These are phyloP conservation scores for Typha latifolia DNA, from an alignment of 176 grass and related monocot genomes.

Conservation along the genomic window DNA sequence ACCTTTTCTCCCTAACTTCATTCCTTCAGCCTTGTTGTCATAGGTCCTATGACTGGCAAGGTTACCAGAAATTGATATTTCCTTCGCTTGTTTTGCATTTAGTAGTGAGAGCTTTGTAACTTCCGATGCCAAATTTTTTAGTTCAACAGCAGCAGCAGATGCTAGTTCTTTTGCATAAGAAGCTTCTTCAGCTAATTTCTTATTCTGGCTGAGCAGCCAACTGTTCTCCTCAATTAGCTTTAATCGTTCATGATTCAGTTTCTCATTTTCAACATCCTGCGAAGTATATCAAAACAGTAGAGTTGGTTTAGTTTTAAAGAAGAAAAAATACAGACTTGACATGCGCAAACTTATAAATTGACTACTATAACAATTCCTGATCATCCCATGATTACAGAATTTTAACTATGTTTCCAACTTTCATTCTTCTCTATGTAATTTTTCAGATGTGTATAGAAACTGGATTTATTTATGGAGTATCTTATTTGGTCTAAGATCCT, in stretches of 20 bases:
- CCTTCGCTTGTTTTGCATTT: constrained; percentile 86
- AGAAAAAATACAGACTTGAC: background rate
- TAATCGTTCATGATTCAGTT: constrained; percentile 45
- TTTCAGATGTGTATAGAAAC: no score
- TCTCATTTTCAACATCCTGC: constrained; percentile 72
- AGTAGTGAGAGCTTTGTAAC: constrained; percentile 76
- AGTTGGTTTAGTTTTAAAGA: constrained; percentile 8
- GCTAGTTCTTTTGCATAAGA: constrained; percentile 96
- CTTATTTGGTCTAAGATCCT: no score
- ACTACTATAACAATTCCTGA: no score
- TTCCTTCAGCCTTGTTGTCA: no score
- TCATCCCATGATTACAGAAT: no score
- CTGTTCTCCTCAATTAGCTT: constrained; percentile 58
- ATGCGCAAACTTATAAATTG: no score
- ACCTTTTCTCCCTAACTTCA: constrained; percentile 43
- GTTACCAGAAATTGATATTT: constrained; percentile 38
- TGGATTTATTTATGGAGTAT: no score
- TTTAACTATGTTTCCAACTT: no score
- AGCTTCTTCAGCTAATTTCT: constrained; percentile 76
- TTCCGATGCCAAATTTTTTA: constrained; percentile 96
- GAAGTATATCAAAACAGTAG: constrained; percentile 13
- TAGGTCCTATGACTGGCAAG: no score
- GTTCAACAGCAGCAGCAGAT: constrained; percentile 89
- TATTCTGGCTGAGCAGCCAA: constrained; percentile 46
- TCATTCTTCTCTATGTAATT: no score